phyloP scores from a whole-genome alignment of 306 rosid species.

The Benincasa hispida region DNA sequence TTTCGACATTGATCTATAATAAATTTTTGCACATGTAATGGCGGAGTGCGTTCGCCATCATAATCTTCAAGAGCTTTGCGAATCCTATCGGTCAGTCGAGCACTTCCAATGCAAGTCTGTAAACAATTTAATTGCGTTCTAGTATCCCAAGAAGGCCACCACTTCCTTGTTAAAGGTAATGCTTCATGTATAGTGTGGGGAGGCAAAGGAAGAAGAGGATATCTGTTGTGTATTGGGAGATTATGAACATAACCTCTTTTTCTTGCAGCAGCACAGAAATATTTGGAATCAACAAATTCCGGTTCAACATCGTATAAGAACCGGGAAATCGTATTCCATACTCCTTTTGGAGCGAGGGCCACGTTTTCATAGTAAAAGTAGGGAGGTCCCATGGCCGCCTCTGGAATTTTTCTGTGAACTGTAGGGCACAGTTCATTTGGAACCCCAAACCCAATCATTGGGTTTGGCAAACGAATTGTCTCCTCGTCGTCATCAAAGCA shows the following conservation, averaged over 20 bases:
- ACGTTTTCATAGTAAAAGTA: constrained; percentile 94
- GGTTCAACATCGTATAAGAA: constrained; percentile 73
- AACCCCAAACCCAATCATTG: constrained; percentile 84
- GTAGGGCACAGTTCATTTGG: constrained; percentile 36
- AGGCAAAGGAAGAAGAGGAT: constrained; percentile 76
- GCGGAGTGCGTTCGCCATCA: constrained; percentile 46
- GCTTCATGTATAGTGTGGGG: constrained; percentile 63
- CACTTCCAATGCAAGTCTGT: constrained; percentile 66
- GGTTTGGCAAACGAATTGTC: constrained; percentile 56
- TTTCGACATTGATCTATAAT: constrained; percentile 70
- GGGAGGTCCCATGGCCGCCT: constrained; percentile 72
- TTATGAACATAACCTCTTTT: constrained; percentile 91
- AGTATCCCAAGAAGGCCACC: constrained; percentile 97
- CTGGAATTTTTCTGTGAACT: constrained; percentile 44
- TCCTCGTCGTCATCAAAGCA: constrained; percentile 59
- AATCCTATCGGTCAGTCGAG: constrained; percentile 59
- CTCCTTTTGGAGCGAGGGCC: constrained; percentile 91
- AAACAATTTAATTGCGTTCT: constrained; percentile 69
- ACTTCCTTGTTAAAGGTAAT: constrained; percentile 62
- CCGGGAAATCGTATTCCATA: constrained; percentile 80
- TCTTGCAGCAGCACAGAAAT: constrained; percentile 82
- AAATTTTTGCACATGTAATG: constrained; percentile 35
- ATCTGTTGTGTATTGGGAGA: constrained; percentile 65
- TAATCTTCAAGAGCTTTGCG: constrained; percentile 52
- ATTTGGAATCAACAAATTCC: constrained; percentile 85